Base-by-base conservation (phyloP, 208 protist genomes). In the Crithidia mellificae region DNA sequence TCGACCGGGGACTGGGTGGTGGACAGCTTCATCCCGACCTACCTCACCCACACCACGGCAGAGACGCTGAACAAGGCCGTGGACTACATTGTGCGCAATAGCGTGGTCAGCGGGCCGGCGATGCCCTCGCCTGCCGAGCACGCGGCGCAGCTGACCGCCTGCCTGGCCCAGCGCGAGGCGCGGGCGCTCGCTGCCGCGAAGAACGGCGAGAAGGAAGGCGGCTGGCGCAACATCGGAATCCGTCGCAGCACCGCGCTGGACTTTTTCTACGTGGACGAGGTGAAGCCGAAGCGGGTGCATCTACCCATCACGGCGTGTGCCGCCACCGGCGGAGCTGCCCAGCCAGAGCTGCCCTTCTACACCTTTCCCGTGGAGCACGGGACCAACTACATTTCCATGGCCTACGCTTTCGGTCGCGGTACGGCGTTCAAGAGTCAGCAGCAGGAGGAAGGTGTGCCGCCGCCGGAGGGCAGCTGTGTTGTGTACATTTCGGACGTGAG, bases 401-500 rank as follows among this genome's bases (percentile, higher is more conserved):
- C 87, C 19, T 93, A 89, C 75, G 90, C 88, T 9, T 96, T 96
- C 77, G 90, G 90, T 41, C 76, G 73, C 46, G 87, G 87, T 63
- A 77, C 79, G 11, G 76, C 77, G 15, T 89, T 92, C 71, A 79
- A 81, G 47, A 90, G 81, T 49, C 50, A 66, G 6, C 19, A 36
- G 49, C 25, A 43, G 34, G 34, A 43, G 34, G 34, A 52, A 27
- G n/a, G 19, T 15, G 22, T 50, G 24, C 5, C 24, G 38, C 52
- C 43, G 39, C 34, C 76, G 15, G 44, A 61, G 29, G 57, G 64
- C 46, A 88, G 64, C 57, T 93, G 90, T 52, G 85, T 92, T 1
- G 90, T 83, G 47, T 95, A 95, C 71, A 79, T 95, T 49, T 91
- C 85, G 8, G 90, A 96, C 63, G 80, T 93, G 19, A 91, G 84